A percentile compares a stretch with the other conserved stretches of the same genome.
Conservation (phyloP, 805 yeast species). For the Pichia gijzeniarum region DNA sequence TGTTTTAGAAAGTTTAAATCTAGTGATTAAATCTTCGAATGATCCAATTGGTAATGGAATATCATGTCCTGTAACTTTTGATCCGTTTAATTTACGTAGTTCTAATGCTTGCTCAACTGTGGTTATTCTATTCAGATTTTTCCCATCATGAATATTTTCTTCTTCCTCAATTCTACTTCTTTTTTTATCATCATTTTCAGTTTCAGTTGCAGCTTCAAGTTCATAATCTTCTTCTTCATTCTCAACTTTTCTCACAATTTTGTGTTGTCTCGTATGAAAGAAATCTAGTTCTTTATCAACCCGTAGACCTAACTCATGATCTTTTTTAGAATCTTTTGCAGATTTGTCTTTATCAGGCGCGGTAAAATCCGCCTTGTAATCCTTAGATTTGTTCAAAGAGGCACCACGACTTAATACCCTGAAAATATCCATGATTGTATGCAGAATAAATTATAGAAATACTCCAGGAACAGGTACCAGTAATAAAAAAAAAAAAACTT, state of each 20-base stretch:
- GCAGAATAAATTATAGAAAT: not conserved
- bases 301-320: conserved; percentile 31
- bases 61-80: conserved; percentile 78
- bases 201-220: too few species aligned
- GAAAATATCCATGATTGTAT: conserved; percentile 71
- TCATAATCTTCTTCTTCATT: conserved; percentile 27
- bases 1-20: conserved; percentile 58
- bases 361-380: conserved; percentile 37
- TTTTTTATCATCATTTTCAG: too few species aligned
- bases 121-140: conserved; percentile 32
- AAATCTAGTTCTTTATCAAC: conserved; percentile 71
- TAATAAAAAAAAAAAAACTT: not conserved
- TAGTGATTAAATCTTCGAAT: conserved; percentile 67
- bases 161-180: conserved; percentile 23
- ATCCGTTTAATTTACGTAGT: conserved; percentile 53
- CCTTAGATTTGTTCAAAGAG: conserved; percentile 53
- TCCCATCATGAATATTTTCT: conserved; percentile 25
- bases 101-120: conserved; percentile 52
- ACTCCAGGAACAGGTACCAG: too few species aligned
- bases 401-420: conserved; percentile 84
- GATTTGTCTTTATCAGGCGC: conserved; percentile 23
- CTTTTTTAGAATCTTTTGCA: conserved; percentile 27
- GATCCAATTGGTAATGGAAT: conserved; percentile 88
- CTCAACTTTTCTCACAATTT: conserved; percentile 15
- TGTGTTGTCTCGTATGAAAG: conserved; percentile 53